Conservation (phyloP, 352 stramenopile species). For the Globisporangium echinulatum region DNA sequence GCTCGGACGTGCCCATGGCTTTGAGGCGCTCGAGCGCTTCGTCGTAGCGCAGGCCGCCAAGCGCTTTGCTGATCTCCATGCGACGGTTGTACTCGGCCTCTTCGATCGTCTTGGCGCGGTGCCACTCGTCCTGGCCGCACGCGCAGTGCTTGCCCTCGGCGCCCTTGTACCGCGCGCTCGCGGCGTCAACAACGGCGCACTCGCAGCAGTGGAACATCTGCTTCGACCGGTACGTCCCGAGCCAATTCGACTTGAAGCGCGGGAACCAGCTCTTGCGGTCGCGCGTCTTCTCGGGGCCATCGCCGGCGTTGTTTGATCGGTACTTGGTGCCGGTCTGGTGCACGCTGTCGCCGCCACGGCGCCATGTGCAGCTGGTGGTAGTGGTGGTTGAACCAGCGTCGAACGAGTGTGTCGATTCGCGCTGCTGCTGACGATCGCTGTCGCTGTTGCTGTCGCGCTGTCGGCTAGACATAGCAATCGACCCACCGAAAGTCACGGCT, state of each 20-base stretch:
- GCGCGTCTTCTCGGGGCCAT: constrained; percentile 80
- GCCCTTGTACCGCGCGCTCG: constrained; percentile 59
- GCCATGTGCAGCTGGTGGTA: neutral
- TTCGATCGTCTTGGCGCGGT: constrained; percentile 75
- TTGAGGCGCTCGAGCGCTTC: constrained; percentile 62
- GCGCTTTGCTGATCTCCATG: constrained; percentile 78
- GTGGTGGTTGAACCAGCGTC: neutral
- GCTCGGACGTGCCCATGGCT: constrained; percentile 49
- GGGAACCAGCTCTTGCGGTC: constrained; percentile 85
- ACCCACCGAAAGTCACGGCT: constrained; percentile 5
- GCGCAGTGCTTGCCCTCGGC: constrained; percentile 77
- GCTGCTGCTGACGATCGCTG: neutral
- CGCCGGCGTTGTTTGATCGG: constrained; percentile 68
- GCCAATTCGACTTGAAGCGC: constrained; percentile 84
- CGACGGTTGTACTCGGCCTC: constrained; percentile 79
- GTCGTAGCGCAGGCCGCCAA: constrained; percentile 79
- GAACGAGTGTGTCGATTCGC: neutral
- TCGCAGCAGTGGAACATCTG: constrained; percentile 84
- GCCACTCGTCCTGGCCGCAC: constrained; percentile 79
- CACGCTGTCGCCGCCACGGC: constrained; percentile 21
- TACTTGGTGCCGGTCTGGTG: constrained; percentile 58
- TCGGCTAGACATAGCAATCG: neutral
- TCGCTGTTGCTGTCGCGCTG: neutral
- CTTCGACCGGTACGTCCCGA: constrained; percentile 83
- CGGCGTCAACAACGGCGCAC: constrained; percentile 49